Evolutionary conservation across 2,329 filamentous ascomycete genomes (phyloP).

Genomic region (Karstenula rhodostoma): DNA sequence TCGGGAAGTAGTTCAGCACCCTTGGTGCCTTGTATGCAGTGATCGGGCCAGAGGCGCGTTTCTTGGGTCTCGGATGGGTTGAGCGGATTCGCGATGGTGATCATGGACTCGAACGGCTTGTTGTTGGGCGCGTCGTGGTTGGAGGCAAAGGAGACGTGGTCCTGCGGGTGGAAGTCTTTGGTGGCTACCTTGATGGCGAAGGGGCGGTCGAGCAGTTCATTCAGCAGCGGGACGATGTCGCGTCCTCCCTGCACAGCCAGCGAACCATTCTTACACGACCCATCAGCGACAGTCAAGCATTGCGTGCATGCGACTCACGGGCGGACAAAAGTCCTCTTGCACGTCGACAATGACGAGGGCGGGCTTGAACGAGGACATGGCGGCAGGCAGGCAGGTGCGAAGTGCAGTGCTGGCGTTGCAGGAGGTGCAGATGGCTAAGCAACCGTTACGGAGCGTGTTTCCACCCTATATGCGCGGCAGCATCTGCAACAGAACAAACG

Average conservation of each 20-base stretch:
- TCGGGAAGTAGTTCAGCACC: constrained; percentile 80
- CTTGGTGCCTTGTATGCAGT: constrained; percentile 79
- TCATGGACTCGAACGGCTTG: constrained; percentile 70
- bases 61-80: constrained; percentile 69
- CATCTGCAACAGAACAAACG: not conserved
- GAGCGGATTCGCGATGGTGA: constrained; percentile 71
- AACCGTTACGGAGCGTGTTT: not conserved
- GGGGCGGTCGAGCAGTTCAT: constrained; percentile 74
- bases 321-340: constrained; percentile 94
- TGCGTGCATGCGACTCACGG: constrained; percentile 63
- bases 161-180: constrained; percentile 86
- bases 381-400: not conserved
- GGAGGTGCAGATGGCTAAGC: not conserved
- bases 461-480: not conserved
- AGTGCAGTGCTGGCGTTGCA: not conserved
- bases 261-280: constrained; percentile 72
- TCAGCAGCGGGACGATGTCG: constrained; percentile 73
- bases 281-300: constrained; percentile 23
- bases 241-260: constrained; percentile 81
- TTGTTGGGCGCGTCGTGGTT: constrained; percentile 74
- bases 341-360: constrained; percentile 83
- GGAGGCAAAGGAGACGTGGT: constrained; percentile 87
- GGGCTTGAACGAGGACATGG: constrained; percentile 50
- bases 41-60: constrained; percentile 84
- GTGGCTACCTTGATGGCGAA: constrained; percentile 82